Conservation (phyloP, 257 asterid genomes). For the Ajuga chamaepitys region DNA sequence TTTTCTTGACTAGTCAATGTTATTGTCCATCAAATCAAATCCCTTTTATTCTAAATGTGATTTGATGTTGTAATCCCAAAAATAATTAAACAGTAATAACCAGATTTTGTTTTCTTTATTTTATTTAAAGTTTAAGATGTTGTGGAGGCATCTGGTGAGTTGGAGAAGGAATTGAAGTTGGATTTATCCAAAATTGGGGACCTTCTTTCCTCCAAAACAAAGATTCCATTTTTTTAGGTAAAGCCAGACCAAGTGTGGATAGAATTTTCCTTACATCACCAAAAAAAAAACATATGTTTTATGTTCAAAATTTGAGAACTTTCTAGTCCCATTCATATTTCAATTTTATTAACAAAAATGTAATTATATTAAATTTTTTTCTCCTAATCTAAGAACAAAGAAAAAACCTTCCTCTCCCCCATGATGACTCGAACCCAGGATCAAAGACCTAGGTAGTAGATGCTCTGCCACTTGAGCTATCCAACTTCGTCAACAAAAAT, state of each 20-base stretch:
- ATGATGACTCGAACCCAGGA: too few species aligned
- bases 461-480: too few species aligned
- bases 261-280: slow-evolving; percentile 18
- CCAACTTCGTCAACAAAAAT: too few species aligned
- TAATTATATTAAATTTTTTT: too few species aligned
- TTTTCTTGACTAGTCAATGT: slow-evolving; percentile 12
- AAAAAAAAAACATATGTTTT: not conserved
- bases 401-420: too few species aligned
- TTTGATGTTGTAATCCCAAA: not conserved
- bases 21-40: slow-evolving; percentile 1
- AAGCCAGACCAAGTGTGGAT: slow-evolving; percentile 18
- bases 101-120: not conserved
- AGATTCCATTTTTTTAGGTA: slow-evolving; percentile 32
- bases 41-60: not conserved
- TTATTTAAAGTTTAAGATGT: not conserved
- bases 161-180: slow-evolving; percentile 43
- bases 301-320: too few species aligned
- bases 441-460: too few species aligned
- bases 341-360: too few species aligned
- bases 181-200: slow-evolving; percentile 60
- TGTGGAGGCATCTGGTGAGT: slow-evolving; percentile 54
- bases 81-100: not conserved
- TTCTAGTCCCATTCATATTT: too few species aligned
- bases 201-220: slow-evolving; percentile 19
- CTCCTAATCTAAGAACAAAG: too few species aligned